Percentiles rank a stretch among this genome's conserved stretches.
These are phyloP conservation scores for Heliamphora exappendiculata DNA, from an alignment of 148 eudicot genomes.

Conservation along the genomic window DNA sequence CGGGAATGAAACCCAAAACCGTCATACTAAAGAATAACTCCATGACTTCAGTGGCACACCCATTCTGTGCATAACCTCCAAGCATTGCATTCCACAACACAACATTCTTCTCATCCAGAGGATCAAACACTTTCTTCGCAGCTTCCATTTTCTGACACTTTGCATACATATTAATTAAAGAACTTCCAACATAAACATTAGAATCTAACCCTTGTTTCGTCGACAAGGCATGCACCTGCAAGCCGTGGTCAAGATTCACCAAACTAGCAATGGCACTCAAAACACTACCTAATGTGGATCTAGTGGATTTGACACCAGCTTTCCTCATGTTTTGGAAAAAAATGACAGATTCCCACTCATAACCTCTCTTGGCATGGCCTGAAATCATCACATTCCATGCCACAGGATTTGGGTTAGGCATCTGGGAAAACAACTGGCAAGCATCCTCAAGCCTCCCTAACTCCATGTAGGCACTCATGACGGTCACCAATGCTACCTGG, in stretches of 20 bases:
- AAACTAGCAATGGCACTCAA: slow-evolving; percentile 67
- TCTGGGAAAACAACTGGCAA: slow-evolving; percentile 39
- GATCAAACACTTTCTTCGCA: slow-evolving; percentile 56
- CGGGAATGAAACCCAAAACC: slow-evolving; percentile 43
- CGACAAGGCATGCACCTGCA: slow-evolving; percentile 69
- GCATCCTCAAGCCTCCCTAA: slow-evolving; percentile 67
- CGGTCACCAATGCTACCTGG: slow-evolving; percentile 56
- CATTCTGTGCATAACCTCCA: slow-evolving; percentile 78
- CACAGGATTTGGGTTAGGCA: slow-evolving; percentile 53
- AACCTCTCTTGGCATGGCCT: slow-evolving; percentile 58
- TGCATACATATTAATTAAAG: slow-evolving; percentile 78
- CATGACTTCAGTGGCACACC: slow-evolving; percentile 51
- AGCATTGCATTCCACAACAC: slow-evolving; percentile 90
- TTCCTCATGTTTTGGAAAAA: slow-evolving; percentile 57
- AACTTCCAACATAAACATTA: slow-evolving; percentile 87
- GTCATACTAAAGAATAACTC: slow-evolving; percentile 53
- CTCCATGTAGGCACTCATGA: slow-evolving; percentile 55
- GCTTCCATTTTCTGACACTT: slow-evolving; percentile 57
- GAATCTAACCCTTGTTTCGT: slow-evolving; percentile 65
- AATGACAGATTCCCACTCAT: slow-evolving; percentile 43
- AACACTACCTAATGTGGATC: slow-evolving; percentile 84
- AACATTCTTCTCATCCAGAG: slow-evolving; percentile 51
- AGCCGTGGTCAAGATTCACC: slow-evolving; percentile 45
- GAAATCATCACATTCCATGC: slow-evolving; percentile 93
- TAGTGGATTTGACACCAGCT: slow-evolving; percentile 48